These are phyloP conservation scores for Chalaropsis ovoidea DNA, from an alignment of 2,329 filamentous ascomycete species.

Conservation along the genomic window DNA sequence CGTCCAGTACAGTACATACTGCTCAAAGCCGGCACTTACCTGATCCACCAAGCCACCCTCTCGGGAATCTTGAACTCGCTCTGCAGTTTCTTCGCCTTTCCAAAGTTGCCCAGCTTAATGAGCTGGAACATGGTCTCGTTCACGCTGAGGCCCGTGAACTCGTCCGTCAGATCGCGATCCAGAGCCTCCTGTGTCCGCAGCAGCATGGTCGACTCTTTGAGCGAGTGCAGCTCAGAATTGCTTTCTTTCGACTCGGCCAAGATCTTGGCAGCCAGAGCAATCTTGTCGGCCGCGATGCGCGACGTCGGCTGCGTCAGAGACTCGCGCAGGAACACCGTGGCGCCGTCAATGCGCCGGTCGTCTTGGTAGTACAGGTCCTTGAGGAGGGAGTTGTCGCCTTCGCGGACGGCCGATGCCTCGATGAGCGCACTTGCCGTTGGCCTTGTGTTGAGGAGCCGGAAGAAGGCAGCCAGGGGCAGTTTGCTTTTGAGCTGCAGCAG, in stretches of 20 bases:
- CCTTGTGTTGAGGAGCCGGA: constrained; percentile 76
- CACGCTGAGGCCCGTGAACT: constrained; percentile 72
- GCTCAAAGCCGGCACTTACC: constrained; percentile 35
- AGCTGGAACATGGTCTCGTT: constrained; percentile 90
- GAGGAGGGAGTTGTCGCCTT: constrained; percentile 66
- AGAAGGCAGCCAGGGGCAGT: constrained; percentile 80
- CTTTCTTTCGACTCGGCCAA: constrained; percentile 75
- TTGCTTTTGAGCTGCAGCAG: constrained; percentile 82
- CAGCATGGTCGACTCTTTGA: constrained; percentile 71
- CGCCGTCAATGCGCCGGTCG: constrained; percentile 77
- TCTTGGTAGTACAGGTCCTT: constrained; percentile 98
- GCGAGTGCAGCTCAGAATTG: constrained; percentile 58
- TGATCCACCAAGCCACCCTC: constrained; percentile 78
- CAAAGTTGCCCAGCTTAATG: constrained; percentile 68
- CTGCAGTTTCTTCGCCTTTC: constrained; percentile 77
- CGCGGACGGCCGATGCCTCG: constrained; percentile 63
- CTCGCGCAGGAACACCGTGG: constrained; percentile 77
- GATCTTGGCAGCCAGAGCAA: constrained; percentile 75
- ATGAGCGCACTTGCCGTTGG: constrained; percentile 82
- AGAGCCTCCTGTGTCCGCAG: constrained; percentile 78
- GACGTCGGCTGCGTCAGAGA: constrained; percentile 63
- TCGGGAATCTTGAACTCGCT: constrained; percentile 89
- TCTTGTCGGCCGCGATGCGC: constrained; percentile 66
- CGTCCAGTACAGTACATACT: not conserved
- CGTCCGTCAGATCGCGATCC: constrained; percentile 68